phyloP scores from a whole-genome alignment of 345 rosid genomes.

The Salix viminalis region DNA sequence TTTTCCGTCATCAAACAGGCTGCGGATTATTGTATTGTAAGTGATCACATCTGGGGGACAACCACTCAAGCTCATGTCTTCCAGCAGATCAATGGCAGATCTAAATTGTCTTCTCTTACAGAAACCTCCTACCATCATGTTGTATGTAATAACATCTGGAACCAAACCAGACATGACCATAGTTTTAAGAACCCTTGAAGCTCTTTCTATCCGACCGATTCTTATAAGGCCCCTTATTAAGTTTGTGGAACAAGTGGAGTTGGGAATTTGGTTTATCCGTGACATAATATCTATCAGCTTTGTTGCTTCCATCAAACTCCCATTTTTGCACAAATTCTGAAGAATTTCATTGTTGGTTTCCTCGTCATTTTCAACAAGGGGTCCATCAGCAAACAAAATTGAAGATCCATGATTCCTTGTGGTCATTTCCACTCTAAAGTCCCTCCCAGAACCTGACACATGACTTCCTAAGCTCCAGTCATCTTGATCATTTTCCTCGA shows the following conservation, averaged over 20 bases:
- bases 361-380: constrained; percentile 47
- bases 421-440: constrained; percentile 25
- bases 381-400: constrained; percentile 35
- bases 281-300: constrained; percentile 70
- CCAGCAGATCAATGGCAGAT: constrained; percentile 54
- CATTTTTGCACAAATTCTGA: constrained; percentile 45
- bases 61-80: constrained; percentile 78
- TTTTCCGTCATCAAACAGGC: constrained; percentile 52
- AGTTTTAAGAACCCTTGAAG: constrained; percentile 46
- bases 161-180: constrained; percentile 86
- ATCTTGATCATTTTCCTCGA: constrained; percentile 35
- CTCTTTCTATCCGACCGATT: constrained; percentile 53
- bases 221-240: constrained; percentile 61
- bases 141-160: constrained; percentile 74
- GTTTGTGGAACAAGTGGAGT: constrained; percentile 62
- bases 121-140: constrained; percentile 66
- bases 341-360: constrained; percentile 65
- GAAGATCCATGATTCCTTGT: constrained; percentile 23
- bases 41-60: constrained; percentile 74
- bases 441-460: constrained; percentile 15
- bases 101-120: constrained; percentile 54
- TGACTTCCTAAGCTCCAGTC: constrained; percentile 38
- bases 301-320: constrained; percentile 51
- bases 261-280: constrained; percentile 67
- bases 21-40: constrained; percentile 64